These are phyloP conservation scores for Diplocarpon rosae DNA, from an alignment of 2,329 filamentous ascomycete species.

Conservation along the genomic window DNA sequence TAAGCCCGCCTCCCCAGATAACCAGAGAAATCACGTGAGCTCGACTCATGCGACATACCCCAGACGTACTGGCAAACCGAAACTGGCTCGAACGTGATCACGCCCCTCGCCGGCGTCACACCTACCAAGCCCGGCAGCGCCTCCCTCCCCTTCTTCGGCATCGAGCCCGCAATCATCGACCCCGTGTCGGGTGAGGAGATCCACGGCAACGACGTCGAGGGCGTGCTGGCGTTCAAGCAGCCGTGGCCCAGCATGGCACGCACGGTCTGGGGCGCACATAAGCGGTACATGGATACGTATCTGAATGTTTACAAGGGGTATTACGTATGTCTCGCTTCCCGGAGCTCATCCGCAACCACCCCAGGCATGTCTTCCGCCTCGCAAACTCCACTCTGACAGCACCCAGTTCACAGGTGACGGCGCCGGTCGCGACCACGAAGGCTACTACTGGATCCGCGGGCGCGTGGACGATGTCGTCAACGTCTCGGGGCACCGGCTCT, in stretches of 20 bases:
- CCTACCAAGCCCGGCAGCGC: conserved; percentile 95
- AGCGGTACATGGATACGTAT: conserved; percentile 98
- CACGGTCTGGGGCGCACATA: conserved; percentile 95
- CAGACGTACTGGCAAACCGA: conserved; percentile 99
- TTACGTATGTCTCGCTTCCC: conserved; percentile 59
- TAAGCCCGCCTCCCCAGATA: conserved; percentile 39
- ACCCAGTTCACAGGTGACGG: conserved; percentile 79
- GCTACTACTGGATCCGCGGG: conserved; percentile 99
- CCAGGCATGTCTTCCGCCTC: too few relatives aligned
- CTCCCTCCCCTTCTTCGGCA: conserved; percentile 94
- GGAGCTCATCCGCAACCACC: background rate
- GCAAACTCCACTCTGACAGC: too few relatives aligned
- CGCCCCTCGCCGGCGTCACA: conserved; percentile 82
- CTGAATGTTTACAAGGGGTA: conserved; percentile 96
- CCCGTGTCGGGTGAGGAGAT: conserved; percentile 91
- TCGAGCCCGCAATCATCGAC: conserved; percentile 95
- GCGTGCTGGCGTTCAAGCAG: conserved; percentile 86
- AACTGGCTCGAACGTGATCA: conserved; percentile 93
- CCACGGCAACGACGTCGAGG: conserved; percentile 77
- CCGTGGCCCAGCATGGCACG: conserved; percentile 97
- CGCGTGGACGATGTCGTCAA: conserved; percentile 98
- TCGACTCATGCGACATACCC: background rate
- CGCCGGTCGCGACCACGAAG: conserved; percentile 90
- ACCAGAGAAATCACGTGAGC: too few relatives aligned
- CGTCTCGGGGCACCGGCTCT: conserved; percentile 90